These are phyloP conservation scores for Glutinoglossum americanum DNA, from an alignment of 495 filamentous ascomycete genomes.

Conservation along the genomic window DNA sequence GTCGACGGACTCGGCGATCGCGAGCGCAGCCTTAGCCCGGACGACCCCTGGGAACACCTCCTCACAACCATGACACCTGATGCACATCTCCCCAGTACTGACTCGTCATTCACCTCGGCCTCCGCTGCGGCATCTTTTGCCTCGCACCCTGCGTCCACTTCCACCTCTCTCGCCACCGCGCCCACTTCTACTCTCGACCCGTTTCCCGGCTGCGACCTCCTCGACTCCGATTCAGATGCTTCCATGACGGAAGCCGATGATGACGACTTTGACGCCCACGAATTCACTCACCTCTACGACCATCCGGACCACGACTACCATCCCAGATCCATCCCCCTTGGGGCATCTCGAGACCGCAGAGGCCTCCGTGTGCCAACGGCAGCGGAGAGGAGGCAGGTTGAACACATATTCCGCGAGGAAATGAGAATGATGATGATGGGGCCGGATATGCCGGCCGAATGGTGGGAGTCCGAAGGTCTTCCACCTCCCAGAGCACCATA, in stretches of 20 bases:
- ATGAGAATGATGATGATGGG: not conserved
- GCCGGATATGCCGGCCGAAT: not conserved
- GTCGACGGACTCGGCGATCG: conserved; percentile 68
- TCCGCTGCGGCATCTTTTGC: conserved; percentile 28
- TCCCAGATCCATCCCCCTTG: not conserved
- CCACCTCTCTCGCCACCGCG: not conserved
- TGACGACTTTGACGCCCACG: not conserved
- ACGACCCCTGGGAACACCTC: conserved; percentile 61
- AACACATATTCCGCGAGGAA: not conserved
- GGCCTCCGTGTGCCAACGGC: not conserved
- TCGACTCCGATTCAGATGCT: not conserved
- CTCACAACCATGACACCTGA: conserved; percentile 63
- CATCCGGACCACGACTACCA: not conserved
- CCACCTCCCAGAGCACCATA: not conserved
- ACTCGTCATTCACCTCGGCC: conserved; percentile 58
- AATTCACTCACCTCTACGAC: not conserved
- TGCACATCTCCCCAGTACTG: conserved; percentile 52
- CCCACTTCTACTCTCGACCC: not conserved
- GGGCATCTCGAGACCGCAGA: not conserved
- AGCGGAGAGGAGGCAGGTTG: not conserved
- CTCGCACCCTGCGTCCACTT: conserved; percentile 14
- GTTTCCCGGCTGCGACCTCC: not conserved
- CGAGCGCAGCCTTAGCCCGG: conserved; percentile 59
- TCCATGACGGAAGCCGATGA: conserved; percentile 1
- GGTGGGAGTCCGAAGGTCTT: not conserved